phyloP scores from a whole-genome alignment of 768 basidiomycete species.

The Rhizopogon rudus region DNA sequence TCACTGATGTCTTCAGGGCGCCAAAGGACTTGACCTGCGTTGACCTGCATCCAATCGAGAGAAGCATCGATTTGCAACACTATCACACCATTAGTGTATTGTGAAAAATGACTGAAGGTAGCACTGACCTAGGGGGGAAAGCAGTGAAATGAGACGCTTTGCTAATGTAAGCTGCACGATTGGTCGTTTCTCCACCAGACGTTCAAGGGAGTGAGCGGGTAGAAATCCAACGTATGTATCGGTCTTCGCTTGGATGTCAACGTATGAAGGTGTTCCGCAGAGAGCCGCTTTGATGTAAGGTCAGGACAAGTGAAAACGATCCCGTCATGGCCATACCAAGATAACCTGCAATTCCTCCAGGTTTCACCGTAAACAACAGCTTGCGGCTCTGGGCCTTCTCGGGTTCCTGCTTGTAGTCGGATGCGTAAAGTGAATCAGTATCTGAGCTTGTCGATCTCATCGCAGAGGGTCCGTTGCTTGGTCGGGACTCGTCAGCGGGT shows the following conservation, averaged over 20 bases:
- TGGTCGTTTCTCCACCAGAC: conserved; percentile 87
- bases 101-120: background rate
- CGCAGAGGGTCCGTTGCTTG: conserved; percentile 9
- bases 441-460: conserved; percentile 19
- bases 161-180: conserved; percentile 95
- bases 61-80: conserved; percentile 97
- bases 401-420: conserved; percentile 26
- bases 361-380: conserved; percentile 90
- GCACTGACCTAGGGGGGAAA: conserved; percentile 81
- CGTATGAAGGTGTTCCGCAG: conserved; percentile 89
- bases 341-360: conserved; percentile 97
- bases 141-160: conserved; percentile 90
- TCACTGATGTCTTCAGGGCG: conserved; percentile 86
- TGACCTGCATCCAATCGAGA: conserved; percentile 97
- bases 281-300: conserved; percentile 59
- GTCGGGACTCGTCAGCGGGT: conserved; percentile 38
- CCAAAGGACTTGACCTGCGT: conserved; percentile 93
- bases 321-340: conserved; percentile 49
- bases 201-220: conserved; percentile 82
- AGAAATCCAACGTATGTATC: conserved; percentile 98
- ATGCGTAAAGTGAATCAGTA: conserved; percentile 33
- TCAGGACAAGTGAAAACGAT: background rate
- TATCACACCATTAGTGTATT: conserved; percentile 20
- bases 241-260: conserved; percentile 95
- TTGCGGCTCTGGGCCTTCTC: conserved; percentile 43